Base-by-base conservation (phyloP, 83 land plant species). In the Thuja plicata region DNA sequence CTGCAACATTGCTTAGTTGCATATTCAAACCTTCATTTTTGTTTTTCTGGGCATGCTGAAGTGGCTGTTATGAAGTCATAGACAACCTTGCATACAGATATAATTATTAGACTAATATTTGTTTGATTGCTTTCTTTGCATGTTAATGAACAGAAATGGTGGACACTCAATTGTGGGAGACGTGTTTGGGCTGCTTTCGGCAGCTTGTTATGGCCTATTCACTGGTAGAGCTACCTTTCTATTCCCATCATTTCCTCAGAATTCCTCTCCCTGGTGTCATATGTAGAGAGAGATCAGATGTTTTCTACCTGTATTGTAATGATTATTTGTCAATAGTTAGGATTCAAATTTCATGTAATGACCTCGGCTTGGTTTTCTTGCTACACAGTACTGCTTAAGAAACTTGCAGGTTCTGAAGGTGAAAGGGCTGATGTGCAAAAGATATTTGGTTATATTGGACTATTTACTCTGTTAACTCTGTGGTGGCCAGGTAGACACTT, bases 361-460 rank as follows among this genome's bases (percentile, higher is more conserved):
- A 15, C 54, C 15, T 45, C 48, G 85, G 37, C 55, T 13, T 83
- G 55, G 71, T 55, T 86, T n/a, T 81, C 43, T 41, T 89, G 79
- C 92, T 86, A 40, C 41, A 55, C 71, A 98, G 99, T 98, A 88
- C 94, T 97, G 80, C 92, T 98, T 73, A 98, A 98, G 78, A 97
- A 96, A 90, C 93, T 95, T 89, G 89, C 94, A 24, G 99, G 99
- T 21, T 95, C 91, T 90, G 99, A 96, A 90, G 99, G 99, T 77
- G 94, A 92, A 74, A 92, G 85, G 84, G 95, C 92, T 89, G 99
- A 98, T 90, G 96, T 98, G 85, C 98, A 98, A 84, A 97, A 96
- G 91, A 85, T 98, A 71, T 98, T 97, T 93, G 99, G 99, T 77
- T 98, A 94, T 90, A 96, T 98, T 74, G 99, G 99, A 41, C 92